Evolutionary conservation across 2,329 filamentous ascomycete genomes (phyloP), one percentile per base, ranked within the genome.

Genomic region (Coleophoma eucalyptorum): DNA sequence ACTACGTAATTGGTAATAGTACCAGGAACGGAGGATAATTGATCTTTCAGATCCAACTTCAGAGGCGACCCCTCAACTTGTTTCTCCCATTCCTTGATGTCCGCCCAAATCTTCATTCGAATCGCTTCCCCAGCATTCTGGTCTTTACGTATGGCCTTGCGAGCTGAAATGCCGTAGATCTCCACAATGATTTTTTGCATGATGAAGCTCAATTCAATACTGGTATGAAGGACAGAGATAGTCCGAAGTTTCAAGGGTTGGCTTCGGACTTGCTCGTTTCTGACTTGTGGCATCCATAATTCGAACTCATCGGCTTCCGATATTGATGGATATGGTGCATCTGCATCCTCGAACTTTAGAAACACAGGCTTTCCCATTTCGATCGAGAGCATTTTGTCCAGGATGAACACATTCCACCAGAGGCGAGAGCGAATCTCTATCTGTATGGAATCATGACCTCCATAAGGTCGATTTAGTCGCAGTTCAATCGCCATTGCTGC

Each of bases 391-490:
- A 65, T 62, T 48, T 64, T 65, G n/a, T 65, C 63, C 2, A 64
- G 53, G 13, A 64, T 56, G 41, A 61, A 65, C 3, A 65, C 16
- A 47, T 64, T 65, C 63, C 63, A 65, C 63, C 63, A 64, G 5
- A 65, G 55, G 13, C 63, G 53, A 26, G 62, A 61, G 19, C 56
- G 54, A 12, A 64, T 51, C 42, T 64, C 61, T 8, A 52, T 47
- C 43, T 64, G 54, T 16, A 60, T 55, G 4, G 58, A 54, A 32
- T 63, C 59, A 37, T 55, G 43, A 2, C 51, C 46, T 32, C 59
- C 56, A n/a, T 48, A 50, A 11, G 50, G 51, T 33, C 62, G 52
- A 49, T 65, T 59, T 8, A 65, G 31, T 1, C 60, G 59, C 18
- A 65, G 44, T 19, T 65, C 63, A 34, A 63, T 61, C 1, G 61